A percentile compares a stretch with the other conserved stretches of the same genome.
phyloP scores from a whole-genome alignment of 2,329 filamentous ascomycete genomes.

The Pseudogymnoascus sp. region DNA sequence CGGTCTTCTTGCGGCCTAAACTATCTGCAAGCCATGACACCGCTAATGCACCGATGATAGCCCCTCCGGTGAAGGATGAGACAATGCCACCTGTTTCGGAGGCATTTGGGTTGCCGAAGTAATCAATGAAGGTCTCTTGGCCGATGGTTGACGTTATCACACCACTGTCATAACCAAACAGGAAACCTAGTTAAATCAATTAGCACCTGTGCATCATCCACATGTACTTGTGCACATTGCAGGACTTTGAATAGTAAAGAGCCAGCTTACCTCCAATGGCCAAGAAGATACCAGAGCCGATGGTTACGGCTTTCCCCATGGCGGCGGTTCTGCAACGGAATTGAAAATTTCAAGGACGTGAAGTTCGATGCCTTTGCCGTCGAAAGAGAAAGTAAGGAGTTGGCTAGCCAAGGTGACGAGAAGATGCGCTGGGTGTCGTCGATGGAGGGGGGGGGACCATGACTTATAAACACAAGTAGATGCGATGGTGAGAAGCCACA shows the following conservation, averaged over 20 bases:
- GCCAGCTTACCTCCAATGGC: conserved; percentile 15
- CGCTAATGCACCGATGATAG: conserved; percentile 26
- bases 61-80: conserved; percentile 35
- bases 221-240: not conserved
- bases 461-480: not conserved
- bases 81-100: conserved; percentile 31
- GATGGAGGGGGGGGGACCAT: not conserved
- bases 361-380: not conserved
- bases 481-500: not conserved
- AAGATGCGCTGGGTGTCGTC: not conserved
- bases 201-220: conserved; percentile 10
- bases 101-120: conserved; percentile 11
- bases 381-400: not conserved
- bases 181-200: conserved; percentile 20
- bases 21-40: conserved; percentile 30
- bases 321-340: not conserved
- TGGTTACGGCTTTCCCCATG: conserved; percentile 11
- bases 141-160: conserved; percentile 28
- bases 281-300: conserved; percentile 11
- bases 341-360: not conserved
- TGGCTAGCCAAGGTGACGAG: too few relatives aligned
- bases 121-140: conserved; percentile 23
- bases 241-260: not conserved
- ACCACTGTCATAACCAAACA: conserved; percentile 30
- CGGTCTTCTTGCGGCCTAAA: conserved; percentile 26